Conservation (phyloP, 2,329 filamentous ascomycete species). For the Drechslerella dactyloides region DNA sequence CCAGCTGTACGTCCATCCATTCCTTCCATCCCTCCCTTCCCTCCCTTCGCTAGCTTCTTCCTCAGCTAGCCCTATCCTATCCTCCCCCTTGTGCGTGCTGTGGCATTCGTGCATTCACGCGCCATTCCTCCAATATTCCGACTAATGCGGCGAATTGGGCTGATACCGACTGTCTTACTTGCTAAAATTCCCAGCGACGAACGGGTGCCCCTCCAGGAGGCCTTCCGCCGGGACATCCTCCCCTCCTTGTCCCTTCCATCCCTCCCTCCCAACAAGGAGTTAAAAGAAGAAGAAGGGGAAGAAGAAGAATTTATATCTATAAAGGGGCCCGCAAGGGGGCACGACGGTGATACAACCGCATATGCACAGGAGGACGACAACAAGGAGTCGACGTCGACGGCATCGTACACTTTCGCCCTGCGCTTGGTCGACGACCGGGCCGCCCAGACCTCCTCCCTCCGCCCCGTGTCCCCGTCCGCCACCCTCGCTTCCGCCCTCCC, state of each 20-base stretch:
- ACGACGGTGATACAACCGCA: too few species aligned
- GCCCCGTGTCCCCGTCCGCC: conserved; percentile 3
- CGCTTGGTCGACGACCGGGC: conserved; percentile 9
- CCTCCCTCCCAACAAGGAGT: too few species aligned
- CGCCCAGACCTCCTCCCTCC: conserved; percentile 1
- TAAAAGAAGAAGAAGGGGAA: too few species aligned
- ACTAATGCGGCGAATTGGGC: too few species aligned
- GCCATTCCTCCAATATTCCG: too few species aligned
- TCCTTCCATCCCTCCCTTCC: background rate
- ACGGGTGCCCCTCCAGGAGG: conserved; percentile 11
- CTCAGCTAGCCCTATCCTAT: too few species aligned
- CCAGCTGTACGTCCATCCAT: conserved; percentile 13
- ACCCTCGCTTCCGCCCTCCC: conserved; percentile 11
- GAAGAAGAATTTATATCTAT: too few species aligned
- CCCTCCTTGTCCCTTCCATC: background rate
- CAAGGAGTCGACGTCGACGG: too few species aligned
- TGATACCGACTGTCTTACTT: too few species aligned
- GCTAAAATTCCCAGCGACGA: conserved; percentile 15
- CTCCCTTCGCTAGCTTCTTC: background rate
- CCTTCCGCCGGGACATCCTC: background rate
- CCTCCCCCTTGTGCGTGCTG: too few species aligned
- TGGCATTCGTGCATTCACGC: too few species aligned
- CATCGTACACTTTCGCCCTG: background rate
- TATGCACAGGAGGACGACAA: too few species aligned
- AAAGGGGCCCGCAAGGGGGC: background rate